Percentiles rank a stretch among this genome's conserved stretches.
Evolutionary conservation across 306 rosid species (phyloP).

Genomic region (Chamaecrista fasciculata): DNA sequence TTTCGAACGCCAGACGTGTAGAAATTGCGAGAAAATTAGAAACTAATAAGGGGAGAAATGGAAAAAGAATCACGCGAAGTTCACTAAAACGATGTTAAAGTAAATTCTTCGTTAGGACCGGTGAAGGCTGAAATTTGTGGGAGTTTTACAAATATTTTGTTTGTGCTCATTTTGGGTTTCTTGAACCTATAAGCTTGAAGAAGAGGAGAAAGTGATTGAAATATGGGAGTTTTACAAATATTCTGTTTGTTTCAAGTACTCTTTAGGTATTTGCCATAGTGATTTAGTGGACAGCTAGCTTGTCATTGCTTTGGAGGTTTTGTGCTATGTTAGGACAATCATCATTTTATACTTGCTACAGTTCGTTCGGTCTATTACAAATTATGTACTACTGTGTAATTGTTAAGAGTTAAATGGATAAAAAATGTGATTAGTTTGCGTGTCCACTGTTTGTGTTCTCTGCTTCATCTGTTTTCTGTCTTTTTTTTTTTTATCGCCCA

Average conservation of each 20-base stretch:
- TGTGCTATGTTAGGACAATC: background rate
- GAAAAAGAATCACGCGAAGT: background rate
- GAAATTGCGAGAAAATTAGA: background rate
- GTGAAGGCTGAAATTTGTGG: background rate
- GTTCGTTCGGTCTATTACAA: too few relatives aligned
- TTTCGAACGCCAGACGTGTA: background rate
- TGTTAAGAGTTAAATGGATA: background rate
- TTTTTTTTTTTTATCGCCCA: background rate
- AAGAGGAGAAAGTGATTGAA: background rate
- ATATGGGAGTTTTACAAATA: too few relatives aligned
- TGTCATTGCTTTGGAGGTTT: background rate
- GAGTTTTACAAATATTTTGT: background rate
- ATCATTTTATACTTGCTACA: background rate
- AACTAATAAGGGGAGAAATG: background rate
- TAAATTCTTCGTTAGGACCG: background rate
- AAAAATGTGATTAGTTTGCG: background rate
- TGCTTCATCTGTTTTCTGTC: background rate
- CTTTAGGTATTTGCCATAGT: background rate
- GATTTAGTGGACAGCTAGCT: background rate
- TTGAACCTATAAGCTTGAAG: background rate
- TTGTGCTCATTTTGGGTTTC: background rate
- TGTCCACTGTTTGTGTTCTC: background rate
- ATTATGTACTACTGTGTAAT: background rate
- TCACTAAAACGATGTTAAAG: background rate
- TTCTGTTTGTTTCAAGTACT: background rate